Conservation (phyloP, 1,284 basidiomycete species). For the Pholiota adiposa region DNA sequence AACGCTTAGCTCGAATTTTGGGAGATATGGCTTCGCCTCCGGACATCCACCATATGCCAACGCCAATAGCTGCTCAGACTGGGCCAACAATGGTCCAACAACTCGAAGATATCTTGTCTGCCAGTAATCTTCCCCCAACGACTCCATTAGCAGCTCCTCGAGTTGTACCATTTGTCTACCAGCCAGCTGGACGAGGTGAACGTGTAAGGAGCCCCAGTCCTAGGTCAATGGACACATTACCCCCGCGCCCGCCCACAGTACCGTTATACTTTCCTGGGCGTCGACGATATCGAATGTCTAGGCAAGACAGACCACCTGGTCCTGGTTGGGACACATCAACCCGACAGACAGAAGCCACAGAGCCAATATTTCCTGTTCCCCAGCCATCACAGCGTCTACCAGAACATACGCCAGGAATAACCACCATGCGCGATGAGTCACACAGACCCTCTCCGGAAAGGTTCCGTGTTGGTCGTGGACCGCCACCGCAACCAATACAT, state of each 20-base stretch:
- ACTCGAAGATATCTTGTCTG: constrained; percentile 59
- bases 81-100: constrained; percentile 60
- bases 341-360: neutral
- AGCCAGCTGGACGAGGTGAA: constrained; percentile 43
- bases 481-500: constrained; percentile 25
- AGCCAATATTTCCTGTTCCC: neutral
- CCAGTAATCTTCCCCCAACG: constrained; percentile 42
- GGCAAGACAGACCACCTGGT: neutral
- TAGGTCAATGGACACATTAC: constrained; percentile 30
- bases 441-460: too few species aligned
- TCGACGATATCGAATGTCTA: neutral
- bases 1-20: constrained; percentile 29
- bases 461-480: too few species aligned
- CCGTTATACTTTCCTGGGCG: constrained; percentile 17
- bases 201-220: constrained; percentile 41
- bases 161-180: constrained; percentile 57
- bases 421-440: neutral
- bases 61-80: constrained; percentile 37
- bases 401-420: neutral
- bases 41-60: constrained; percentile 30
- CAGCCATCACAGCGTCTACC: neutral
- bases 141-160: constrained; percentile 52
- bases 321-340: neutral
- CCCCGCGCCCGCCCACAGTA: constrained; percentile 34
- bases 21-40: constrained; percentile 23